Evolutionary conservation across 192 early-diverging fungal species (phyloP).

Genomic region (Pilaira anomala): DNA sequence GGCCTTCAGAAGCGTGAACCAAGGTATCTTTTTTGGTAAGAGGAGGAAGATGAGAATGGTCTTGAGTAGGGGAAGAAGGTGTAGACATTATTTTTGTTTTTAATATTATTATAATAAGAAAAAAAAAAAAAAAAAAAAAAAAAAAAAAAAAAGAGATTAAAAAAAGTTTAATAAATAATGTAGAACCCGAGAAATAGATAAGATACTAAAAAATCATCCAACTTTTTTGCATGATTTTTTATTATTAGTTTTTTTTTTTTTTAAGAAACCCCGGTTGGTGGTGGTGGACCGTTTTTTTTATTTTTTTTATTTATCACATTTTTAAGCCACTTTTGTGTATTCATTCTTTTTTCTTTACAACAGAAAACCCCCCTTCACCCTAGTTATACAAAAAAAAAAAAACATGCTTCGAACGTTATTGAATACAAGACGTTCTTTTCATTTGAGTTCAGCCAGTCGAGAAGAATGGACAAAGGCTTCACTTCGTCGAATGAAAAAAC

Average conservation of each 20-base stretch:
- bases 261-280: neutral
- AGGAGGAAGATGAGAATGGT: neutral
- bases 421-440: neutral
- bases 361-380: no score
- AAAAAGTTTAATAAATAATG: no score
- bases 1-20: neutral
- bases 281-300: no score
- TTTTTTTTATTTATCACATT: neutral
- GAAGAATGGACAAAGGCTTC: slow-evolving; percentile 15
- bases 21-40: neutral
- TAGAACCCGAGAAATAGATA: no score
- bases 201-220: no score
- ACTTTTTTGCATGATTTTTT: neutral
- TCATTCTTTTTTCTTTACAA: neutral
- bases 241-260: neutral
- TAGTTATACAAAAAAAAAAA: no score
- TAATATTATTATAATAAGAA: neutral
- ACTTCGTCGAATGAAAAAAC: slow-evolving; percentile 27
- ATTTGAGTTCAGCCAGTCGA: neutral
- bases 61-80: neutral
- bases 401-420: neutral
- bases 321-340: neutral
- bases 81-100: neutral
- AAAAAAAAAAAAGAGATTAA: no score
- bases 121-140: neutral